Evolutionary conservation across 1,284 basidiomycete genomes (phyloP), one percentile per base, ranked within the genome.

Genomic region (Tylopilus sp.): DNA sequence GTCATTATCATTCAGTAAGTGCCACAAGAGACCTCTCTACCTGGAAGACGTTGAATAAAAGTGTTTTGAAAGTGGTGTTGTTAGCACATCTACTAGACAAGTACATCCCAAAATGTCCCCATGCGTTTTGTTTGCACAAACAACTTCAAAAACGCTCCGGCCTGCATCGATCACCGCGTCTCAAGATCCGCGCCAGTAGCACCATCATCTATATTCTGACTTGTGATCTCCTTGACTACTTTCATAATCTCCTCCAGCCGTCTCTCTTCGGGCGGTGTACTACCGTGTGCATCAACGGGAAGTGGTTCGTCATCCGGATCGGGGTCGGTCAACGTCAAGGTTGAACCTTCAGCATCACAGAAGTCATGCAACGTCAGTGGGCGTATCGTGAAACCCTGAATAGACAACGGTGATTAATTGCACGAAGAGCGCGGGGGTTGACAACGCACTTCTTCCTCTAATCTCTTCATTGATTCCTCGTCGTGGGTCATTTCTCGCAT

Each of bases 291-390:
- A 44, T 67, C 41, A 15, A 73, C 6, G 15, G 69, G 71, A 19
- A 75, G 63, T 22, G 74, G 75, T 41, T 64, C 72, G n/a, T 77
- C 75, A 2, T 78, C 75, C 9, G 75, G 75, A 59, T 79, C 77
- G 2, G 74, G 67, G 54, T 79, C 75, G 6, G 58, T 65, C 51
- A 75, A 55, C 0, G 61, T 62, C 47, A 81, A 71, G 49, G 80
- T 74, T 19, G 83, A 81, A 22, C 83, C 86, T 62, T 93, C 92
- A 38, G 85, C 81, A 18, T 86, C 80, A 66, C 89, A 88, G 77
- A 96, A 96, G 77, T 96, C 94, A 19, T 82, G 79, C 44, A 95
- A 68, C 4, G 81, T 82, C 54, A 96, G 81, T 13, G 93, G 91
- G 59, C 94, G 89, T 55, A 95, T 82, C 67, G 89, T 82, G 79